Evolutionary conservation across 345 rosid genomes (phyloP).

Genomic region (Brassica juncea): DNA sequence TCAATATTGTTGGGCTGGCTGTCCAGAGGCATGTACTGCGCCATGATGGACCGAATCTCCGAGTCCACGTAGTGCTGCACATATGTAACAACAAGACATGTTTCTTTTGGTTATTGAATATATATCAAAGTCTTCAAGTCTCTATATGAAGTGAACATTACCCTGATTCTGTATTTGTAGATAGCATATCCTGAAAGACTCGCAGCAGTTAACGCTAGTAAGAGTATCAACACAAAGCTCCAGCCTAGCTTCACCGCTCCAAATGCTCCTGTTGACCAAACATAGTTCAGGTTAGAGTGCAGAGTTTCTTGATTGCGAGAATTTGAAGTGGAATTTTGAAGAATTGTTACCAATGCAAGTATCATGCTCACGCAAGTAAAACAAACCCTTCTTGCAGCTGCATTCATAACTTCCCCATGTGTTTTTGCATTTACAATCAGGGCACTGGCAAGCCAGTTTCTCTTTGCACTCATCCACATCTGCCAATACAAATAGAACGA

Average conservation of each 20-base stretch:
- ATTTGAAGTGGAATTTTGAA: neutral
- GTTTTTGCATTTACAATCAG: conserved; percentile 19
- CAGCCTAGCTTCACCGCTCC: conserved; percentile 8
- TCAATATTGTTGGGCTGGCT: neutral
- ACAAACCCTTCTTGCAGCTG: conserved; percentile 10
- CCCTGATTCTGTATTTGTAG: conserved; percentile 21
- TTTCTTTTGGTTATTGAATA: neutral
- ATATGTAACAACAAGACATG: neutral
- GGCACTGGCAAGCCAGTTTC: conserved; percentile 5
- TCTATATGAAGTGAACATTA: neutral
- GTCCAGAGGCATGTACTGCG: conserved; percentile 21
- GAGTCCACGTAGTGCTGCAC: conserved; percentile 16
- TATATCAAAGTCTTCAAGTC: neutral
- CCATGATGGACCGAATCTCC: conserved; percentile 21
- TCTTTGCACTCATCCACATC: conserved; percentile 25
- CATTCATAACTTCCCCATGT: conserved; percentile 25
- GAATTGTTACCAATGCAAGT: conserved; percentile 11
- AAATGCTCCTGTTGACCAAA: conserved; percentile 5
- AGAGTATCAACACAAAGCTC: conserved; percentile 6
- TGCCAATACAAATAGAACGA: conserved; percentile 4
- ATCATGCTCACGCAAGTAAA: conserved; percentile 22
- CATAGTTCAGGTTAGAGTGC: neutral
- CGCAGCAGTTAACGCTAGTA: conserved; percentile 2
- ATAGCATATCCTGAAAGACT: conserved; percentile 16
- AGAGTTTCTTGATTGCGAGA: neutral